A percentile compares a stretch with the other conserved stretches of the same genome.
phyloP scores from a whole-genome alignment of 495 filamentous ascomycete genomes.

The Terfezia boudieri region DNA sequence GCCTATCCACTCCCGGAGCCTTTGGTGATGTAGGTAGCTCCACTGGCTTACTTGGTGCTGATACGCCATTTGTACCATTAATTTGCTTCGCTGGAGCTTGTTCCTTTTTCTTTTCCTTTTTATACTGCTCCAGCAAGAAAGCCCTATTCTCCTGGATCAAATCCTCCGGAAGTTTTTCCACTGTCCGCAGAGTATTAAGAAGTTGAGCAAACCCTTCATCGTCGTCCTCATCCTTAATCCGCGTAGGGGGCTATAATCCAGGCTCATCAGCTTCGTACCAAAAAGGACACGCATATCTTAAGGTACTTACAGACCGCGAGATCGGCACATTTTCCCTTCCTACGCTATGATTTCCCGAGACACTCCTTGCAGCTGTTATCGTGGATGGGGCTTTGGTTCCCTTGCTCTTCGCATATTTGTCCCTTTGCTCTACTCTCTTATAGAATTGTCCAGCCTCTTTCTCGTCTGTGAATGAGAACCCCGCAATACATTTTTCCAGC shows the following conservation, averaged over 20 bases:
- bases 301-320: slow-evolving; percentile 39
- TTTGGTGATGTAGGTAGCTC: slow-evolving; percentile 6
- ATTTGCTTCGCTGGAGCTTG: slow-evolving; percentile 67
- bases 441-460: slow-evolving; percentile 88
- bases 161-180: slow-evolving; percentile 17
- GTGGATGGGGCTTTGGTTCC: slow-evolving; percentile 15
- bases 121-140: slow-evolving; percentile 41
- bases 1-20: slow-evolving; percentile 23
- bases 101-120: slow-evolving; percentile 47
- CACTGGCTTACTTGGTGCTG: slow-evolving; percentile 2
- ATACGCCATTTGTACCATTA: slow-evolving; percentile 14
- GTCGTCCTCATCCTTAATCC: slow-evolving; percentile 52
- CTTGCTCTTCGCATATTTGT: slow-evolving; percentile 13
- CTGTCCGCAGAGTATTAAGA: slow-evolving; percentile 61
- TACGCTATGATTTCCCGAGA: slow-evolving; percentile 12
- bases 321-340: slow-evolving; percentile 5
- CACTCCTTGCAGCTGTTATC: slow-evolving; percentile 17
- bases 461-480: slow-evolving; percentile 78
- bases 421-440: slow-evolving; percentile 53
- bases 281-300: slow-evolving; percentile 11
- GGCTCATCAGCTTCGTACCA: slow-evolving; percentile 50
- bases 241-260: slow-evolving; percentile 76
- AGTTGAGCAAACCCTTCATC: slow-evolving; percentile 54
- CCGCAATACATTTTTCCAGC: slow-evolving; percentile 72
- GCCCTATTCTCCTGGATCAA: background rate